A percentile compares a stretch with the other conserved stretches of the same genome.
These are phyloP conservation scores for Gracilaria gracilis DNA, from an alignment of 23 red algal species.

Conservation along the genomic window DNA sequence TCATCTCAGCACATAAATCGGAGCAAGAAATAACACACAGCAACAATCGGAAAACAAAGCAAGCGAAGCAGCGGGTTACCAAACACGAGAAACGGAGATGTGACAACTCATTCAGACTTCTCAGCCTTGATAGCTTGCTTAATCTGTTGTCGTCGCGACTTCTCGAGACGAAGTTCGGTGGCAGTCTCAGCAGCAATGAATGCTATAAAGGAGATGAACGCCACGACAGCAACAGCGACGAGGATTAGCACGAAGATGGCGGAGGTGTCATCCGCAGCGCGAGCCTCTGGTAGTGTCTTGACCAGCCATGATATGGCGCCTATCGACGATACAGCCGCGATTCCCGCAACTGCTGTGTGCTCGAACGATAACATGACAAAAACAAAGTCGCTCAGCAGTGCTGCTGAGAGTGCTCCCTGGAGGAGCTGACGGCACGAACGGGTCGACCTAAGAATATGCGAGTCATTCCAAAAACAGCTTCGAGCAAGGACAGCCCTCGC, in stretches of 20 bases:
- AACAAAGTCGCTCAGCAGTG: neutral
- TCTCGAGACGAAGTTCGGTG: conserved; percentile 9
- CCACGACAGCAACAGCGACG: neutral
- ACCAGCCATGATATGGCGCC: neutral
- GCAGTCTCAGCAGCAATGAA: conserved; percentile 30
- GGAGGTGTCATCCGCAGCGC: neutral
- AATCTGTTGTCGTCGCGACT: neutral
- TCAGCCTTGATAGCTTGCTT: neutral
- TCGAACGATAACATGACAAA: conserved; percentile 10
- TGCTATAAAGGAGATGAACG: conserved; percentile 16
- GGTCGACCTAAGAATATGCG: too few species aligned
- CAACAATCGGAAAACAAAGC: neutral
- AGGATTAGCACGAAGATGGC: conserved; percentile 15
- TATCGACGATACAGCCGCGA: neutral
- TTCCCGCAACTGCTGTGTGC: neutral
- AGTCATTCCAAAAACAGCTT: too few species aligned
- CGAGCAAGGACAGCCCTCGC: too few species aligned
- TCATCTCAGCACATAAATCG: neutral
- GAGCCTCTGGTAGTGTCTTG: neutral
- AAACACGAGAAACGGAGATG: neutral
- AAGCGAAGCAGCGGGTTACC: neutral
- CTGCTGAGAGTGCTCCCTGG: neutral
- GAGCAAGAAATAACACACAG: neutral
- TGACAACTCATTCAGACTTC: neutral
- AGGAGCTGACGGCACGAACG: too few species aligned